Conservation (phyloP, 1,139 yeast species). For the Spathaspora sp. region DNA sequence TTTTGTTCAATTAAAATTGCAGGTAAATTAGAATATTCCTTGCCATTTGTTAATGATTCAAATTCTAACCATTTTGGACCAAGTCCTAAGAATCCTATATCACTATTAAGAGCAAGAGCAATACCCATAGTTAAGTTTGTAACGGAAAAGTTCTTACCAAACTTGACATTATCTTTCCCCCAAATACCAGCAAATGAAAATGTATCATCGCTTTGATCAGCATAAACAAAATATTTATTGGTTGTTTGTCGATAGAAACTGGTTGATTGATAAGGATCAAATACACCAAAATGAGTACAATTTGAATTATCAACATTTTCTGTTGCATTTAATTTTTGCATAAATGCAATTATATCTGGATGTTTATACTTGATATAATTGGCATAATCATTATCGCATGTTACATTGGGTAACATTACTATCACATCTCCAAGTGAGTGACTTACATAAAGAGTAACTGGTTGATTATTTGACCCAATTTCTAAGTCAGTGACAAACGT, state of each 20-base stretch:
- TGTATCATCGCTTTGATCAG: neutral
- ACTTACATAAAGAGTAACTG: neutral
- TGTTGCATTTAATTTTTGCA: neutral
- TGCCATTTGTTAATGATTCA: constrained; percentile 2
- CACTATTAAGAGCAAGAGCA: constrained; percentile 19
- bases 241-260: neutral
- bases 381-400: neutral
- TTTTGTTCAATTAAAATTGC: constrained; percentile 38
- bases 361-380: neutral
- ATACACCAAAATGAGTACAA: neutral
- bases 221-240: neutral
- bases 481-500: neutral
- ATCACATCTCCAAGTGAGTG: neutral
- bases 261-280: neutral
- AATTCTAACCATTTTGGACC: neutral
- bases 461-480: neutral
- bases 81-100: neutral
- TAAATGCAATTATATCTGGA: neutral
- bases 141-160: constrained; percentile 22
- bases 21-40: constrained; percentile 33
- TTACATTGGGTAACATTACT: neutral
- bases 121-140: constrained; percentile 48
- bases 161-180: constrained; percentile 55
- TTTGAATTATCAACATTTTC: neutral
- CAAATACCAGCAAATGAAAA: constrained; percentile 40